Evolutionary conservation across 345 rosid species (phyloP).

Genomic region (Arabis alpina): DNA sequence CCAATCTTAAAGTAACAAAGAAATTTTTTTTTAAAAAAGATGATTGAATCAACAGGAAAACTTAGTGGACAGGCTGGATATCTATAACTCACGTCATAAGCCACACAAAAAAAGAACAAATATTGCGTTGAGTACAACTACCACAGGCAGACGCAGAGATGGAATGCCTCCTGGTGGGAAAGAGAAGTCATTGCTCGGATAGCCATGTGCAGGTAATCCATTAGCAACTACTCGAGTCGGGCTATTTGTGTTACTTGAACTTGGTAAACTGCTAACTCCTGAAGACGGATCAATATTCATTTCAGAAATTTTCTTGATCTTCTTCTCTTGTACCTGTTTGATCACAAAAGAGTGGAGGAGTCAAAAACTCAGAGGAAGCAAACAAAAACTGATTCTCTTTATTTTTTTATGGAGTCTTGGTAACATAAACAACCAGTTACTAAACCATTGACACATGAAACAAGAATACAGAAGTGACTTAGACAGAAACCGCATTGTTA

Average conservation of each 20-base stretch:
- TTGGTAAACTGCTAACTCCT: constrained; percentile 52
- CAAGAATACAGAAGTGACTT: background rate
- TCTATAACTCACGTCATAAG: constrained; percentile 11
- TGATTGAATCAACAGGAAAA: constrained; percentile 10
- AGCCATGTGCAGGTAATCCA: constrained; percentile 53
- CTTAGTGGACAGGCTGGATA: background rate
- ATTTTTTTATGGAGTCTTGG: constrained; percentile 7
- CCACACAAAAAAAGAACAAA: constrained; percentile 6
- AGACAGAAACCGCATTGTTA: background rate
- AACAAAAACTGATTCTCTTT: constrained; percentile 4
- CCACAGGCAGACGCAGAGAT: constrained; percentile 84
- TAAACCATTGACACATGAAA: constrained; percentile 24
- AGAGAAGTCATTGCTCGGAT: constrained; percentile 53
- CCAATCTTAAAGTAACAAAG: constrained; percentile 11
- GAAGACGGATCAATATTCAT: constrained; percentile 68
- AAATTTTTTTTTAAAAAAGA: constrained; percentile 23
- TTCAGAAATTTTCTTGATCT: constrained; percentile 82
- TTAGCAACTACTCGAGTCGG: constrained; percentile 51
- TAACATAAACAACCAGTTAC: background rate
- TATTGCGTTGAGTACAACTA: constrained; percentile 59
- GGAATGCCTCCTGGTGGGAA: constrained; percentile 71
- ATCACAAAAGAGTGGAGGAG: constrained; percentile 14
- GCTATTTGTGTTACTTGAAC: constrained; percentile 52
- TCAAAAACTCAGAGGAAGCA: constrained; percentile 3
- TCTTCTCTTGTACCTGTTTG: constrained; percentile 90